Conservation (phyloP, 73 alveolate genomes). For the Strombidium stylifer region DNA sequence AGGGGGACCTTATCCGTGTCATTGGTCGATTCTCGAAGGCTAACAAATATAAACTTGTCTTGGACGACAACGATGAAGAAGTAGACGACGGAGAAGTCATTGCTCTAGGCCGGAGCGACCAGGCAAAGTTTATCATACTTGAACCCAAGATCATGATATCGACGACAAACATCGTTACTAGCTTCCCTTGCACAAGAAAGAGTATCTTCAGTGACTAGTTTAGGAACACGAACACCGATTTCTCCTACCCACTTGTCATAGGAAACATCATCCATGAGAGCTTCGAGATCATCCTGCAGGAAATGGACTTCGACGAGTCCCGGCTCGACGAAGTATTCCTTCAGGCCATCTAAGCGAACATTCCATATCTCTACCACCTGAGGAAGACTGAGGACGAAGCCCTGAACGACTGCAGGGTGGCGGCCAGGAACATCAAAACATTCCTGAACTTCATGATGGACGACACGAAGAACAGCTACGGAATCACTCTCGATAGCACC, state of each 20-base stretch:
- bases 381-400: slow-evolving; percentile 5
- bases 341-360: slow-evolving; percentile 5
- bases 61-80: slow-evolving; percentile 20
- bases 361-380: background rate
- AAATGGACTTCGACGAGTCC: background rate
- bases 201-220: slow-evolving; percentile 21
- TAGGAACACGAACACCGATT: slow-evolving; percentile 7
- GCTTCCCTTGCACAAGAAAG: slow-evolving; percentile 36
- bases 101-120: too few species aligned
- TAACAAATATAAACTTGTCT: slow-evolving; percentile 16
- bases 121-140: slow-evolving; percentile 14
- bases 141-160: slow-evolving; percentile 22
- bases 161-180: slow-evolving; percentile 10
- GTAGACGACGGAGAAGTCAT: slow-evolving; percentile 7
- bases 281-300: slow-evolving; percentile 2
- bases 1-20: slow-evolving; percentile 22
- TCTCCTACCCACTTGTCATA: slow-evolving; percentile 14
- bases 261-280: slow-evolving; percentile 38
- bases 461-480: slow-evolving; percentile 8
- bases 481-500: background rate
- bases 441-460: slow-evolving; percentile 13
- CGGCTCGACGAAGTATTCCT: background rate
- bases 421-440: slow-evolving; percentile 13
- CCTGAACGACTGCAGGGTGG: background rate
- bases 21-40: slow-evolving; percentile 16